Conservation (phyloP, 2,329 filamentous ascomycete genomes). For the Aspergillus tubingensis region DNA sequence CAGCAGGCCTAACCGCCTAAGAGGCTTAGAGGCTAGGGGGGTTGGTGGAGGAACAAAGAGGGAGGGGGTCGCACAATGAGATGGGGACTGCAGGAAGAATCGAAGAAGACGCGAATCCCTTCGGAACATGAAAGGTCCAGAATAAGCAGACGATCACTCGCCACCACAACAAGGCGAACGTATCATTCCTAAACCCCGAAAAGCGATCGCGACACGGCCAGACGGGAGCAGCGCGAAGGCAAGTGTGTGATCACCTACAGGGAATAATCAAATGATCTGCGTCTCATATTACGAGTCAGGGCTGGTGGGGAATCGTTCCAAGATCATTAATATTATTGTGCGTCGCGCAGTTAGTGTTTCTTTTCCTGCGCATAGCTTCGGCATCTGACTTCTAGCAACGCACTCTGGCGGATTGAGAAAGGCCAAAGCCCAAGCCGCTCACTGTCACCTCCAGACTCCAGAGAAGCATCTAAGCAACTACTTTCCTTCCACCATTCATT, state of each 20-base stretch:
- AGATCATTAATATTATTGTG: background rate
- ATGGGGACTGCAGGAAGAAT: background rate
- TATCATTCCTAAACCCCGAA: background rate
- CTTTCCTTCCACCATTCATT: background rate
- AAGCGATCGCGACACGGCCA: background rate
- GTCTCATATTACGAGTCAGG: constrained; percentile 10
- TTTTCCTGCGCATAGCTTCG: background rate
- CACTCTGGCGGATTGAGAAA: background rate
- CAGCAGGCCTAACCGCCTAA: background rate
- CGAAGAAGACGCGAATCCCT: background rate
- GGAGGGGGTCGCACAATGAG: background rate
- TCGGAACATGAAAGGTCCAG: background rate
- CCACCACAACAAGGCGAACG: background rate
- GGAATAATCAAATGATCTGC: constrained; percentile 12
- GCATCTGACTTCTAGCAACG: background rate
- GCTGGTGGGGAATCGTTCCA: background rate
- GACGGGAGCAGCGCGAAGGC: background rate
- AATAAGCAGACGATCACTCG: background rate
- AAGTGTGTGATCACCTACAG: constrained; percentile 2
- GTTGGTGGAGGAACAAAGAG: background rate
- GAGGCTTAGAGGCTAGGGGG: background rate
- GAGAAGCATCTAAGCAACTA: background rate
- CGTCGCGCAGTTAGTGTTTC: background rate
- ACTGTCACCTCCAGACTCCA: too few species aligned
- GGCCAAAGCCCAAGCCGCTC: too few species aligned